Base-by-base conservation (phyloP, 345 rosid genomes). In the Physaria fendleri region DNA sequence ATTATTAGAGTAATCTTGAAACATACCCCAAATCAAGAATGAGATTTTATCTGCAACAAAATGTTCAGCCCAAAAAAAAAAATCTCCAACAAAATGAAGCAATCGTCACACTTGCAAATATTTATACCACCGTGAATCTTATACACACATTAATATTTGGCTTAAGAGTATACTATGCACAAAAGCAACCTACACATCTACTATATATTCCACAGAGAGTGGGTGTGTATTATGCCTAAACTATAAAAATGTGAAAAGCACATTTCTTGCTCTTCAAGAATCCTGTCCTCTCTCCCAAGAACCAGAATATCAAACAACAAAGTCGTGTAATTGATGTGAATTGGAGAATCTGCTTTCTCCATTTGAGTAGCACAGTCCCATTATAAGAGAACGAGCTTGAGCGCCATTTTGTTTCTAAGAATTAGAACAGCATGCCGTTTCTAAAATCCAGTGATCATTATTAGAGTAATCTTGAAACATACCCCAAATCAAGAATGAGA, bases 281-380 rank as follows among this genome's bases (percentile, higher is more conserved):
- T 67, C 40, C 17, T 24, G 9, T 33, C 44, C 59, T 40, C 27
- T 30, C 44, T 49, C 12, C 46, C 43, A 40, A 55, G 35, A 27
- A 37, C 38, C 11, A 37, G 43, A 2, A 4, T 27, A 62, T 79
- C 81, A 91, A 6, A 82, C 91, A 22, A 86, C 97, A 69, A 92
- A 88, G 82, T 88, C 98, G 71, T 86, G 97, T 42, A 88, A 62
- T 48, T 80, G 77, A 62, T 85, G 94, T 21, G 83, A 71, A 38
- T 84, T 81, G 37, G 72, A 68, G 55, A 85, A 81, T 77, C 81
- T 69, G 57, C 50, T 76, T 56, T 82, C 84, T 56, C 27, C 69
- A 60, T 62, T 25, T 62, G 2, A 33, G 13, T 47, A 44, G 1
- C 24, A 38, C 28, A 12, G 29, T 42, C 14, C 9, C n/a, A n/a